Conservation (phyloP, 345 rosid genomes). For the Ceriops zippeliana region DNA sequence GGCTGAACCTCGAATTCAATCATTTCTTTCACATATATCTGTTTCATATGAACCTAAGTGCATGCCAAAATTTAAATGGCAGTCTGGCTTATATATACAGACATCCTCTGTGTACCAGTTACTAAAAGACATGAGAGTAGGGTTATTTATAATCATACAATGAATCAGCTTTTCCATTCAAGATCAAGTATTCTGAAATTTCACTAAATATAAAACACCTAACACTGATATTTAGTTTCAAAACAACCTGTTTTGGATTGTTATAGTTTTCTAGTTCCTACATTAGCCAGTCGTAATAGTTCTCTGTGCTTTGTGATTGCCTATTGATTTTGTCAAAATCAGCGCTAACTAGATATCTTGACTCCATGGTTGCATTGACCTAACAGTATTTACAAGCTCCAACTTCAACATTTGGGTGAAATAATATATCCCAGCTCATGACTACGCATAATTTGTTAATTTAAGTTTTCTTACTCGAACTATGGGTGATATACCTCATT, state of each 20-base stretch:
- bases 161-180: background rate
- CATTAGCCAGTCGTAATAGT: background rate
- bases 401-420: background rate
- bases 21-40: background rate
- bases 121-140: background rate
- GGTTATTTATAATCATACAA: background rate
- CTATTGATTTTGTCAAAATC: background rate
- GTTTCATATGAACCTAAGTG: background rate
- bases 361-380: background rate
- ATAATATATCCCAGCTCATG: background rate
- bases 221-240: background rate
- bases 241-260: background rate
- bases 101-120: background rate
- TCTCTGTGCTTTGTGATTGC: background rate
- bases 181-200: background rate
- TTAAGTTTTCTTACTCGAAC: background rate
- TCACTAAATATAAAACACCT: background rate
- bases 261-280: background rate
- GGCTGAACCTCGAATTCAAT: background rate
- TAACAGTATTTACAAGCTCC: background rate
- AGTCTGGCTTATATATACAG: background rate
- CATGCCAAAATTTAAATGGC: background rate
- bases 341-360: conserved; percentile 3
- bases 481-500: background rate
- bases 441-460: background rate